These are phyloP conservation scores for Sporothrix sp. DNA, from an alignment of 2,329 filamentous ascomycete species.

Conservation along the genomic window DNA sequence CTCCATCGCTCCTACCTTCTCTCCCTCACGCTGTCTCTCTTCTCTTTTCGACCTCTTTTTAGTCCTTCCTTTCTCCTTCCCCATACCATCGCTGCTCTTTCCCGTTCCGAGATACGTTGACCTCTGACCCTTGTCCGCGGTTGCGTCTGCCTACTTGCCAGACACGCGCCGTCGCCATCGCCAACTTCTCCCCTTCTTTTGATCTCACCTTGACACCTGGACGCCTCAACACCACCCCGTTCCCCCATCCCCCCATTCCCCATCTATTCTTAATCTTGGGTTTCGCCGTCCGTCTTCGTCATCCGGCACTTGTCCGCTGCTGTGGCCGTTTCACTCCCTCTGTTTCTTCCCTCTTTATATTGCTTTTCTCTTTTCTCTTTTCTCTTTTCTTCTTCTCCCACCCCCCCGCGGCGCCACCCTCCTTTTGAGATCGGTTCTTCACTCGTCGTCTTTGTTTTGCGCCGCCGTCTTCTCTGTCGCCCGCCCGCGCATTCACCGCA, in stretches of 20 bases:
- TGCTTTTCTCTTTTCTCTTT: too few species aligned
- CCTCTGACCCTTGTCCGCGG: background rate
- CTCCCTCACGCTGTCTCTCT: slow-evolving; percentile 1
- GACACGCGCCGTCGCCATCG: background rate
- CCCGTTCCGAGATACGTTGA: background rate
- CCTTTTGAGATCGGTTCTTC: slow-evolving; percentile 12
- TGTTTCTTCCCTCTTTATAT: background rate
- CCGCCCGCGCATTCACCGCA: background rate
- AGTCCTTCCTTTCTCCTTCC: background rate
- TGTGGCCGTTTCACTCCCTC: slow-evolving; percentile 1
- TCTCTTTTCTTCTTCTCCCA: background rate
- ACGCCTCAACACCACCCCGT: background rate
- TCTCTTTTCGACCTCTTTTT: slow-evolving; percentile 1
- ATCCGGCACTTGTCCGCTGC: background rate
- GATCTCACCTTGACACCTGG: background rate
- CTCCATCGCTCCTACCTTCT: background rate
- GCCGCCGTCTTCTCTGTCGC: background rate
- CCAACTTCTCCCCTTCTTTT: background rate
- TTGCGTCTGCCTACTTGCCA: background rate
- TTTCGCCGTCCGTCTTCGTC: background rate
- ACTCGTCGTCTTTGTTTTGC: slow-evolving; percentile 10
- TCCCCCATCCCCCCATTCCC: background rate
- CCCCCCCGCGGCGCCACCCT: slow-evolving; percentile 11
- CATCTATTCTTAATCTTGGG: slow-evolving; percentile 3
- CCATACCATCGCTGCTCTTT: slow-evolving; percentile 2